A percentile compares a stretch with the other conserved stretches of the same genome.
These are phyloP conservation scores for Mimosa bimucronata DNA, from an alignment of 306 rosid genomes.

Conservation along the genomic window DNA sequence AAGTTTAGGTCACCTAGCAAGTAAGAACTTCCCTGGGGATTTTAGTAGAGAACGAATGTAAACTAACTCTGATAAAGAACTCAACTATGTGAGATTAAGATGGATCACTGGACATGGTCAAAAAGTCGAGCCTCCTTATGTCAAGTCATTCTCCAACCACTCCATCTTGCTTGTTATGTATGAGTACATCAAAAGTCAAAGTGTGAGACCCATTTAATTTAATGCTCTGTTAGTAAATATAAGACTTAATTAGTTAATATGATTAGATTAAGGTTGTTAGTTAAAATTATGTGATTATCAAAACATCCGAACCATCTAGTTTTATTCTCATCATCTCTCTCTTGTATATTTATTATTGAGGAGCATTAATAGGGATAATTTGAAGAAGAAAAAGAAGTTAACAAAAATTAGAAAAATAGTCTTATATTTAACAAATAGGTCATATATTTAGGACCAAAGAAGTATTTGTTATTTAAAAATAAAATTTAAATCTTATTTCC, in stretches of 20 bases:
- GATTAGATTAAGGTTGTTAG: too few relatives aligned
- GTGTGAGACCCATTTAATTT: conserved; percentile 26
- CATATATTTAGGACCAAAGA: too few relatives aligned
- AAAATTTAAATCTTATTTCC: background rate
- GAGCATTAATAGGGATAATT: too few relatives aligned
- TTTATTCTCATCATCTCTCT: too few relatives aligned
- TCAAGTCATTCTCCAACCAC: conserved; percentile 32
- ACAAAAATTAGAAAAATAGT: too few relatives aligned
- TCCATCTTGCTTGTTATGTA: conserved; percentile 3
- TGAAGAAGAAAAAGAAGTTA: too few relatives aligned
- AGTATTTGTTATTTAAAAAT: background rate
- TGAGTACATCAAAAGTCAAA: conserved; percentile 28
- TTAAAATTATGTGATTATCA: too few relatives aligned
- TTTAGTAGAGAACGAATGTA: background rate
- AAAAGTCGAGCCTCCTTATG: conserved; percentile 11
- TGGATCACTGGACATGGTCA: conserved; percentile 25
- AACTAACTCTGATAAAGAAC: conserved; percentile 18
- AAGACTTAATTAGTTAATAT: too few relatives aligned
- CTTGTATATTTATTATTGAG: too few relatives aligned
- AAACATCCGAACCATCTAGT: too few relatives aligned
- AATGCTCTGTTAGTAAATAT: too few relatives aligned
- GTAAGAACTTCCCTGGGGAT: background rate
- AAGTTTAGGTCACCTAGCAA: conserved; percentile 35
- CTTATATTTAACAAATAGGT: too few relatives aligned
- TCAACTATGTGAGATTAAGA: background rate